phyloP scores from a whole-genome alignment of 2,329 filamentous ascomycete genomes.

The Cadophora sp. region DNA sequence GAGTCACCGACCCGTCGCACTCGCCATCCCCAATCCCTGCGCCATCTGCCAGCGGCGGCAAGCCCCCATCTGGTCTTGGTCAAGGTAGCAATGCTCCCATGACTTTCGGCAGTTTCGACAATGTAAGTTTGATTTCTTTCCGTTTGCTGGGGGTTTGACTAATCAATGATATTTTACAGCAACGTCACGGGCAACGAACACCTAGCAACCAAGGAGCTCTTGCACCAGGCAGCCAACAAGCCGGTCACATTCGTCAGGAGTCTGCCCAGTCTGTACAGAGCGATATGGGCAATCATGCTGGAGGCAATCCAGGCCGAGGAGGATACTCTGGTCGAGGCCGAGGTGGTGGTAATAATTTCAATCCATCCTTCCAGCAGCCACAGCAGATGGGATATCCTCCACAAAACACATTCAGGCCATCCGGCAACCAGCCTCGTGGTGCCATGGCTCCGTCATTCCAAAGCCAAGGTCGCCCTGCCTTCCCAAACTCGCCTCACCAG shows the following conservation, averaged over 20 bases:
- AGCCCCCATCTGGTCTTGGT: slow-evolving; percentile 78
- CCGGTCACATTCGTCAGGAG: slow-evolving; percentile 83
- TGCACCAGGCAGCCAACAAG: slow-evolving; percentile 63
- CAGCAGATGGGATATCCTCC: slow-evolving; percentile 61
- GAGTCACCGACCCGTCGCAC: slow-evolving; percentile 81
- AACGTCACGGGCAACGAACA: slow-evolving; percentile 72
- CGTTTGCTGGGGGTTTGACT: slow-evolving; percentile 39
- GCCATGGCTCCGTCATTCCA: slow-evolving; percentile 55
- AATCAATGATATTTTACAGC: slow-evolving; percentile 46
- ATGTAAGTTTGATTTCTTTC: slow-evolving; percentile 63
- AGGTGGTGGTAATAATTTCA: slow-evolving; percentile 61
- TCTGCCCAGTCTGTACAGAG: slow-evolving; percentile 84
- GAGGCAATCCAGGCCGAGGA: slow-evolving; percentile 56
- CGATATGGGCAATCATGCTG: slow-evolving; percentile 68
- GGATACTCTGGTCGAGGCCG: slow-evolving; percentile 60
- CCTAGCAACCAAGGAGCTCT: slow-evolving; percentile 67
- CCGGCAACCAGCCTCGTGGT: slow-evolving; percentile 55
- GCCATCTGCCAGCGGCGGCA: slow-evolving; percentile 76
- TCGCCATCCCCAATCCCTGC: slow-evolving; percentile 90
- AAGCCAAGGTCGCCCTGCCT: slow-evolving; percentile 55
- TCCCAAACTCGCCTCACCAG: slow-evolving; percentile 71
- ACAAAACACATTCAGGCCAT: slow-evolving; percentile 39
- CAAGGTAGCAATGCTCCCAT: slow-evolving; percentile 65
- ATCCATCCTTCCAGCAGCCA: slow-evolving; percentile 54
- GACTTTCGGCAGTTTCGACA: slow-evolving; percentile 83